phyloP scores from a whole-genome alignment of 2,329 filamentous ascomycete species.

The Seiridium unicorne region DNA sequence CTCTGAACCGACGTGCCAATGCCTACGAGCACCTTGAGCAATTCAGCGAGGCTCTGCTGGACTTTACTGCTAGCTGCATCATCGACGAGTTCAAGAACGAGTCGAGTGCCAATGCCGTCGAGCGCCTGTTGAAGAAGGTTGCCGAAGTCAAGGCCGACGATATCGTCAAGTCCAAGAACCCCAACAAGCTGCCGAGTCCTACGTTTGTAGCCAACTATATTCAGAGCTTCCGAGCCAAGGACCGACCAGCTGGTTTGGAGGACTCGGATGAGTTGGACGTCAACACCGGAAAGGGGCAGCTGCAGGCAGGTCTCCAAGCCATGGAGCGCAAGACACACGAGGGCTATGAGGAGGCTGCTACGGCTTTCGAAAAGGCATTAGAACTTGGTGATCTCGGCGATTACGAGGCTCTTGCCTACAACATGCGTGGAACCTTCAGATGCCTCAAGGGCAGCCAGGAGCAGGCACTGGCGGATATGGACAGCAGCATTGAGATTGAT shows the following conservation, averaged over 20 bases:
- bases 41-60: conserved; percentile 91
- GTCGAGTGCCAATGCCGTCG: conserved; percentile 81
- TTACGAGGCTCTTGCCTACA: conserved; percentile 88
- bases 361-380: conserved; percentile 83
- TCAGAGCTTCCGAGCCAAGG: conserved; percentile 89
- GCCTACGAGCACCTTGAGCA: conserved; percentile 92
- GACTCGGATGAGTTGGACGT: conserved; percentile 76
- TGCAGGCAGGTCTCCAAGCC: conserved; percentile 78
- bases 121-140: conserved; percentile 93
- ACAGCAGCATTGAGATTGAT: conserved; percentile 89
- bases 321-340: conserved; percentile 86
- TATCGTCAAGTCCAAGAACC: conserved; percentile 79
- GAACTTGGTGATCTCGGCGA: conserved; percentile 78
- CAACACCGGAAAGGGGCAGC: conserved; percentile 77
- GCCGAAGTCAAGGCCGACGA: conserved; percentile 91
- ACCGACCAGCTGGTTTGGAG: conserved; percentile 77
- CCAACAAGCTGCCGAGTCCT: conserved; percentile 85
- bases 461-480: conserved; percentile 79
- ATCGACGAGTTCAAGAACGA: conserved; percentile 97
- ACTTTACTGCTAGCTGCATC: conserved; percentile 98
- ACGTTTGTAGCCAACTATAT: conserved; percentile 99
- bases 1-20: conserved; percentile 91
- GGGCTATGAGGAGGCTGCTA: conserved; percentile 84
- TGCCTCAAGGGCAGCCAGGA: conserved; percentile 88
- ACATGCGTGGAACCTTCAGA: conserved; percentile 93